These are phyloP conservation scores for Fusarium brachygibbosum DNA, from an alignment of 2,329 filamentous ascomycete species.

Conservation along the genomic window DNA sequence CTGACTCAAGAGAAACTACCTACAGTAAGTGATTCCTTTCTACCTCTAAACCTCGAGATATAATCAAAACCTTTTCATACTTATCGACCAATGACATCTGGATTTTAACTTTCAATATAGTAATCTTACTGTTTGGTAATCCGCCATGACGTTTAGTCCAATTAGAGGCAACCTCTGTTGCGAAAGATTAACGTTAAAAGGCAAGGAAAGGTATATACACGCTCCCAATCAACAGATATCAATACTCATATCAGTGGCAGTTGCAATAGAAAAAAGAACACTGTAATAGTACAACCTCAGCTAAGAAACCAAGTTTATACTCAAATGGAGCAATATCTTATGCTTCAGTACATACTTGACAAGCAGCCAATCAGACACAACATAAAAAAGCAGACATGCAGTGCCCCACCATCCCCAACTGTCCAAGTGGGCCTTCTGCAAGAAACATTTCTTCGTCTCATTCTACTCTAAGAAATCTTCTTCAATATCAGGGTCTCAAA, in stretches of 20 bases:
- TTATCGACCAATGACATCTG: not conserved
- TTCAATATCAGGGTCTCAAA: constrained; percentile 12
- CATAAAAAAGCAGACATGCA: constrained; percentile 35
- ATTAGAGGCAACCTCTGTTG: not conserved
- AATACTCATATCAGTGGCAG: not conserved
- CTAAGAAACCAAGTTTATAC: too few relatives aligned
- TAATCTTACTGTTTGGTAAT: not conserved
- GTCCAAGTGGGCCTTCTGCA: constrained; percentile 34
- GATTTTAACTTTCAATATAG: not conserved
- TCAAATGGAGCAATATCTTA: not conserved
- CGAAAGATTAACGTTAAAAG: not conserved
- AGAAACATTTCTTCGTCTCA: constrained; percentile 45
- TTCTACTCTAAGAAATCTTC: constrained; percentile 27
- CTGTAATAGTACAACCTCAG: not conserved
- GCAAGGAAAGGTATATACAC: too few relatives aligned
- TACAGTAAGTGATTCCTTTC: not conserved
- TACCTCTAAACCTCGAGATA: not conserved
- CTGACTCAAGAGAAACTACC: not conserved
- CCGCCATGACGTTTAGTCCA: not conserved
- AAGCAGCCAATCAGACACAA: constrained; percentile 28
- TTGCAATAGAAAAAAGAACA: not conserved
- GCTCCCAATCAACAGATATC: not conserved
- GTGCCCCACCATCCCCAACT: constrained; percentile 27
- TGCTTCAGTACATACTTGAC: not conserved
- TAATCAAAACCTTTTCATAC: not conserved